phyloP scores from a whole-genome alignment of 495 filamentous ascomycete genomes.

The Hypoxylon lienhwacheense region DNA sequence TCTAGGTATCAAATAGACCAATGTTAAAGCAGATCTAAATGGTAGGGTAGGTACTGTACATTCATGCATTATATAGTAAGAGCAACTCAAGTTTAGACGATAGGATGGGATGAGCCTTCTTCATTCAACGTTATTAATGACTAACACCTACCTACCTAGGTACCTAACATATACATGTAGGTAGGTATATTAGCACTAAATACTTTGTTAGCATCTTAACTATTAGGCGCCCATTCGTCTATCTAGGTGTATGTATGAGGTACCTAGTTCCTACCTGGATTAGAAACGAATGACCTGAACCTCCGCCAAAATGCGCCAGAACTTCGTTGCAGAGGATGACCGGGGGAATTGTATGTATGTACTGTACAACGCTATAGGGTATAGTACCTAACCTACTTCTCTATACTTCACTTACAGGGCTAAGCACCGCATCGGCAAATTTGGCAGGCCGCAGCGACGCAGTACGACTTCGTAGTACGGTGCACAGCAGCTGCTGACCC shows the following conservation, averaged over 20 bases:
- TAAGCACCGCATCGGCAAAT: constrained; percentile 25
- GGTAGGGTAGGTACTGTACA: too few relatives aligned
- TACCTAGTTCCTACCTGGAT: constrained; percentile 2
- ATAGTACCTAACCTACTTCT: background rate
- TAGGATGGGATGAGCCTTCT: constrained; percentile 22
- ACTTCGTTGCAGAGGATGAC: too few relatives aligned
- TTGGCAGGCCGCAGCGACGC: constrained; percentile 23
- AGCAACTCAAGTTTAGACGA: constrained; percentile 25
- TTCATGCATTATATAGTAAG: background rate
- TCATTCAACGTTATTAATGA: too few relatives aligned
- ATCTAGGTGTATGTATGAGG: too few relatives aligned
- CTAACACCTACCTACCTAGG: too few relatives aligned
- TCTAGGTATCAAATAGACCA: too few relatives aligned
- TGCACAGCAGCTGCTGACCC: constrained; percentile 21
- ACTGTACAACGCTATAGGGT: background rate
- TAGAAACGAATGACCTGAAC: background rate
- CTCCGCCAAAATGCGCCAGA: too few relatives aligned
- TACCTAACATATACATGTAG: too few relatives aligned
- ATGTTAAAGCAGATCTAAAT: too few relatives aligned
- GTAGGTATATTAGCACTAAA: too few relatives aligned
- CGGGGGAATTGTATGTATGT: too few relatives aligned
- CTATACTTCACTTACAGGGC: constrained; percentile 1
- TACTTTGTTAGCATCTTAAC: background rate
- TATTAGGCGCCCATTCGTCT: too few relatives aligned
- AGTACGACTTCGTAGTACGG: constrained; percentile 29